phyloP scores from a whole-genome alignment of 1,284 basidiomycete genomes.

The Puccinia triticina region DNA sequence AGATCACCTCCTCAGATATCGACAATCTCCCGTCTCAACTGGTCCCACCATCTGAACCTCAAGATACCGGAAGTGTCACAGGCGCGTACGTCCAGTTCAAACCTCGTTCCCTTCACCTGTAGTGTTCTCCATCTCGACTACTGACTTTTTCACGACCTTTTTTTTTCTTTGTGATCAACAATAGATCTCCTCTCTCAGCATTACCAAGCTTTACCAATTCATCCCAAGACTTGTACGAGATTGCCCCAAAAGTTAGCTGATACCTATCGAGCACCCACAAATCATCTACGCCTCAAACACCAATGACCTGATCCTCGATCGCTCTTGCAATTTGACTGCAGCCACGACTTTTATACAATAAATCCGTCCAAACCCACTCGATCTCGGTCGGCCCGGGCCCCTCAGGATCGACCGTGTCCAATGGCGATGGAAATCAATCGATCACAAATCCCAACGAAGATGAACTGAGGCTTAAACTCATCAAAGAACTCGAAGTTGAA shows the following conservation, averaged over 20 bases:
- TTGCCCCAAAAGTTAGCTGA: slow-evolving; percentile 39
- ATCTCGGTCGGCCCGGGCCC: slow-evolving; percentile 3
- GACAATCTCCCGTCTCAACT: slow-evolving; percentile 4
- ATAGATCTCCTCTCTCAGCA: slow-evolving; percentile 45
- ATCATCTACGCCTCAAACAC: background rate
- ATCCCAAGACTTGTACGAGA: slow-evolving; percentile 48
- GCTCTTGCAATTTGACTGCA: background rate
- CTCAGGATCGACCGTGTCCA: background rate
- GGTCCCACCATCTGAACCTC: slow-evolving; percentile 11
- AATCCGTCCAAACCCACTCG: slow-evolving; percentile 45
- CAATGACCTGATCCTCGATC: background rate
- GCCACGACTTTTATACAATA: slow-evolving; percentile 47
- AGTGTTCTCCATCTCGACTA: background rate
- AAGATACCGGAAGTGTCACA: slow-evolving; percentile 28
- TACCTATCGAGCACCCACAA: background rate
- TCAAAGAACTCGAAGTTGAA: slow-evolving; percentile 64
- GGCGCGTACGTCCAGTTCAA: slow-evolving; percentile 35
- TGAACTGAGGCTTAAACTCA: slow-evolving; percentile 72
- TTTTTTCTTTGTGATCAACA: background rate
- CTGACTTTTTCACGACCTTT: background rate
- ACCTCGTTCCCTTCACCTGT: background rate
- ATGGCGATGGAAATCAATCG: slow-evolving; percentile 54
- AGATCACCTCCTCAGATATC: slow-evolving; percentile 35
- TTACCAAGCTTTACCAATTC: slow-evolving; percentile 37
- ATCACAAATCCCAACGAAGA: slow-evolving; percentile 68